phyloP scores from a whole-genome alignment of 345 rosid genomes.

The Eucalyptus leucophloia region DNA sequence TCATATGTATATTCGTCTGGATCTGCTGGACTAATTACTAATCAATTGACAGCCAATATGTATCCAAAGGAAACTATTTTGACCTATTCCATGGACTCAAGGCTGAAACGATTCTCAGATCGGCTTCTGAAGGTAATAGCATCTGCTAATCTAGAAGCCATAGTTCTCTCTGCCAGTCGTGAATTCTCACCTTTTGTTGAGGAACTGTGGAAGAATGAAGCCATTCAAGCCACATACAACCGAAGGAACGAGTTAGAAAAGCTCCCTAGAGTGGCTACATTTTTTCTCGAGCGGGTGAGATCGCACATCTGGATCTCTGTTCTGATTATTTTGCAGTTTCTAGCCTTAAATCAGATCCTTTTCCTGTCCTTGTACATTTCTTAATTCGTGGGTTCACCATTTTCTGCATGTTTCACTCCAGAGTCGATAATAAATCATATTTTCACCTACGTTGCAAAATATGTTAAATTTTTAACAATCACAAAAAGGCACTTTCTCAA shows the following conservation, averaged over 20 bases:
- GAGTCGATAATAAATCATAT: background rate
- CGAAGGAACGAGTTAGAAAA: slow-evolving; percentile 48
- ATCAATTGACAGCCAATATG: slow-evolving; percentile 2
- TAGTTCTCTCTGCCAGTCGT: slow-evolving; percentile 48
- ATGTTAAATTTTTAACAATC: background rate
- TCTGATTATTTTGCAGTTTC: background rate
- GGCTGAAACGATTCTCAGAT: slow-evolving; percentile 57
- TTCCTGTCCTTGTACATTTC: background rate
- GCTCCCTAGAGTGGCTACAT: slow-evolving; percentile 63
- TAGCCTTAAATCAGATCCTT: background rate
- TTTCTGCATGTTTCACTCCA: too few relatives aligned
- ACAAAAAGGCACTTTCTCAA: background rate
- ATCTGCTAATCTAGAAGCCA: slow-evolving; percentile 61
- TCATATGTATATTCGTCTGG: background rate
- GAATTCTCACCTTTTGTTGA: slow-evolving; percentile 54
- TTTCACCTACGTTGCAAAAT: background rate
- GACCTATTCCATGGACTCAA: slow-evolving; percentile 31
- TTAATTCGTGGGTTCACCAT: background rate
- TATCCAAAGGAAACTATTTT: slow-evolving; percentile 16
- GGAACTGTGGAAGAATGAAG: slow-evolving; percentile 62
- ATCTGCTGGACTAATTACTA: background rate
- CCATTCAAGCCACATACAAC: slow-evolving; percentile 70
- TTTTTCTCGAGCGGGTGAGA: slow-evolving; percentile 73
- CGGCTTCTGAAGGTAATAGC: slow-evolving; percentile 58
- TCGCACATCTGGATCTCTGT: background rate